Base-by-base conservation (phyloP, 805 yeast genomes). In the Ogataea salicorniae region DNA sequence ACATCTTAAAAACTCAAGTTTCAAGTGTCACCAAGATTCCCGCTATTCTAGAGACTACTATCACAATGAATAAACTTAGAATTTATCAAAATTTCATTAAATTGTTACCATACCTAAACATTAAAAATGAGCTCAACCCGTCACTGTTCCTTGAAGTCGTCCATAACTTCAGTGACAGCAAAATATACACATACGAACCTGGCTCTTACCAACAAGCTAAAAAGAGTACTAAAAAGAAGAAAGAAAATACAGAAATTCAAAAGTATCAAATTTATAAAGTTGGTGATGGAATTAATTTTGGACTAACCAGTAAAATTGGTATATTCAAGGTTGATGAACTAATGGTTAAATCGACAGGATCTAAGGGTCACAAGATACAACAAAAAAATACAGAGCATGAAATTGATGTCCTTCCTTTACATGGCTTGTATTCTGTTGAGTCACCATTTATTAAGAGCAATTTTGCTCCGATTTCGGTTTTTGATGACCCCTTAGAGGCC, bases 231-330 rank as follows among this genome's bases (percentile, higher is more conserved):
- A 52, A 51, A 26, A 57, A 53, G 18, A 55, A 50, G 16, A 49
- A 39, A 34, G 45, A 41, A 2, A 17, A 37, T 7, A 34, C 34
- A 5, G 37, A 62, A 54, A 17, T 55, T 36, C 41, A 66, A 50
- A 59, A 54, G 20, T 50, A 54, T 39, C 60, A 66, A 6, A 53
- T 72, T 7, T 70, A 72, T 63, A 62, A 60, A 23, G 51, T 58
- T 11, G 61, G 63, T 16, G 78, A 74, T 48, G 73, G 72, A 34
- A 46, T 61, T 41, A 67, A 70, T 7, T 72, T 56, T 57, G 79
- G 79, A 5, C 49, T 73, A 4, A 74, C 79, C 0, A 72, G 77
- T 47, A 63, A 71, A 49, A 52, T 72, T 31, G 66, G 65, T 43
- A 54, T 51, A 34, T 65, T 56, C 43, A 56, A 58, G 41, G 61